phyloP scores from a whole-genome alignment of 2,329 filamentous ascomycete species.

The Phaeosphaeria sp. region DNA sequence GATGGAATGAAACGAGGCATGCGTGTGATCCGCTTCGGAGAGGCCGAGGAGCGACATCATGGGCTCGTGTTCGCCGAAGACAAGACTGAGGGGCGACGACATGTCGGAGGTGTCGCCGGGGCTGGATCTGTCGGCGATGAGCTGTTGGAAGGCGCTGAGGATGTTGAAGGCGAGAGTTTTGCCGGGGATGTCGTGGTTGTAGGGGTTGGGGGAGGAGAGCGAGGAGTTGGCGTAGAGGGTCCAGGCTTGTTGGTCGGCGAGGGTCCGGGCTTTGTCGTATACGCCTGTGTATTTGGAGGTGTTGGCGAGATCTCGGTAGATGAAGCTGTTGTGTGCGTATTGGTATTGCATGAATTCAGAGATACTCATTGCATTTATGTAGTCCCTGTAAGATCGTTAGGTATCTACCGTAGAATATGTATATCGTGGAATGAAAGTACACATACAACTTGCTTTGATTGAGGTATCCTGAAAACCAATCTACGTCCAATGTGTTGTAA shows the following conservation, averaged over 20 bases:
- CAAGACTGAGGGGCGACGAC: conserved; percentile 53
- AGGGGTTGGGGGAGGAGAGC: conserved; percentile 22
- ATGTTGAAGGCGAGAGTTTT: conserved; percentile 39
- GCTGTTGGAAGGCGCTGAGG: conserved; percentile 29
- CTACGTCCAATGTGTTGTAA: conserved; percentile 55
- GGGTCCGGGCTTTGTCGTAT: conserved; percentile 43
- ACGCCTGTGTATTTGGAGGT: conserved; percentile 29
- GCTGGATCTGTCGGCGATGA: conserved; percentile 17
- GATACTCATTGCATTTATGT: conserved; percentile 61
- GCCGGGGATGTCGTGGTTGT: conserved; percentile 37
- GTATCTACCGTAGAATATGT: background rate
- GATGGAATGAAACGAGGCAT: conserved; percentile 30
- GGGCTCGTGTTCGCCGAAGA: conserved; percentile 44
- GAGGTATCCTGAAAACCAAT: conserved; percentile 54
- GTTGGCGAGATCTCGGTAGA: conserved; percentile 43
- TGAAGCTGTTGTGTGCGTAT: conserved; percentile 58
- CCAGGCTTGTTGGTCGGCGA: conserved; percentile 59
- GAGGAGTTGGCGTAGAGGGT: conserved; percentile 52
- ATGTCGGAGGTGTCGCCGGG: conserved; percentile 26
- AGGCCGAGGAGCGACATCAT: conserved; percentile 42
- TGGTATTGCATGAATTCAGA: conserved; percentile 65
- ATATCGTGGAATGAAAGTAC: background rate
- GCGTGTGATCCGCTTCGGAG: conserved; percentile 27
- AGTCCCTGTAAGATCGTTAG: conserved; percentile 47
- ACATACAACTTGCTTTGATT: conserved; percentile 34